Conservation (phyloP, 345 rosid genomes). For the Pistacia atlantica region DNA sequence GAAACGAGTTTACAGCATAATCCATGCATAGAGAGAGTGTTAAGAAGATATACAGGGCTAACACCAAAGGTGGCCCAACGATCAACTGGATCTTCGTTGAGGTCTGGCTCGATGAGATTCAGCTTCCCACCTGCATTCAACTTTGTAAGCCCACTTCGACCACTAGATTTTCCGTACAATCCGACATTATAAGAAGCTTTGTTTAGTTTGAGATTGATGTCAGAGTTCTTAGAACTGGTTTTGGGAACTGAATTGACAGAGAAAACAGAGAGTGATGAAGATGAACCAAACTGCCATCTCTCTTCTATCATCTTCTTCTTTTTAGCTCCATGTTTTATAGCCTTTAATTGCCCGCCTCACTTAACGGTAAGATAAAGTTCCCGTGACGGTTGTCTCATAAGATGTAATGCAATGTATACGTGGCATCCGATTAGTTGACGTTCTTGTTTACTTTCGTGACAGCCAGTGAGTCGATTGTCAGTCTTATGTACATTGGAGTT, state of each 20-base stretch:
- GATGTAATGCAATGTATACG: background rate
- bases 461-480: too few relatives aligned
- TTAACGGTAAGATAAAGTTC: slow-evolving; percentile 20
- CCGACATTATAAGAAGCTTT: slow-evolving; percentile 17
- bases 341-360: slow-evolving; percentile 18
- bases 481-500: too few relatives aligned
- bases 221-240: slow-evolving; percentile 21
- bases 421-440: slow-evolving; percentile 19
- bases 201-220: slow-evolving; percentile 13
- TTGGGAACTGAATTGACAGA: slow-evolving; percentile 49
- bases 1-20: too few relatives aligned
- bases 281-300: slow-evolving; percentile 44
- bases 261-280: slow-evolving; percentile 37
- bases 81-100: slow-evolving; percentile 80
- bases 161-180: slow-evolving; percentile 20
- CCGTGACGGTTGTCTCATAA: background rate
- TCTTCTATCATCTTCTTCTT: slow-evolving; percentile 20
- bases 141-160: slow-evolving; percentile 31
- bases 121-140: slow-evolving; percentile 53
- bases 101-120: slow-evolving; percentile 78
- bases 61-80: slow-evolving; percentile 66
- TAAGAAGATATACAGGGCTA: slow-evolving; percentile 38
- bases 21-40: background rate
- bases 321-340: background rate
- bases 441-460: background rate